phyloP scores from a whole-genome alignment of 129 eudicot genomes.

The Sambucus nigra region DNA sequence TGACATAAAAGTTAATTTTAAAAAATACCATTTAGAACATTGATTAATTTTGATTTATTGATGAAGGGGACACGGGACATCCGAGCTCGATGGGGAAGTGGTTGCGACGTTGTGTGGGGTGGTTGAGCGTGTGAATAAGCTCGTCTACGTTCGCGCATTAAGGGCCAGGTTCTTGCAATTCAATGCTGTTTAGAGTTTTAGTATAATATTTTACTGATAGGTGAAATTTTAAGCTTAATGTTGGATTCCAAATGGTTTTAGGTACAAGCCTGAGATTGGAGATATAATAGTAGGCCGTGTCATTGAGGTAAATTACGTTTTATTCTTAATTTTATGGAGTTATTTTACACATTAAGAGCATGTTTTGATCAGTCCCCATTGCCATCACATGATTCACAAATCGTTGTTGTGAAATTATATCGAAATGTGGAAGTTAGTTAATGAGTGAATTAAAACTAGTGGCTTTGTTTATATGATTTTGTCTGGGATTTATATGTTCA shows the following conservation, averaged over 20 bases:
- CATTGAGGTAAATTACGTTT: constrained; percentile 42
- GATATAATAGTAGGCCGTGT: constrained; percentile 93
- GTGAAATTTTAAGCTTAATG: constrained; percentile 5
- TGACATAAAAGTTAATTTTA: too few relatives aligned
- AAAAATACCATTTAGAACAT: background rate
- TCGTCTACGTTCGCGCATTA: constrained; percentile 69
- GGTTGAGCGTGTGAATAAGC: constrained; percentile 81
- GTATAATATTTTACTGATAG: background rate
- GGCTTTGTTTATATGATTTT: background rate
- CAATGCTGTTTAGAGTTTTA: background rate
- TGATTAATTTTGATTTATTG: background rate
- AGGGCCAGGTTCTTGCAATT: constrained; percentile 55
- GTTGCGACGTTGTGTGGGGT: constrained; percentile 91
- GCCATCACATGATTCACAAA: too few relatives aligned
- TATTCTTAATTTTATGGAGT: background rate
- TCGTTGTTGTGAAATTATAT: background rate
- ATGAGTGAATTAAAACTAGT: background rate
- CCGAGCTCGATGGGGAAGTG: constrained; percentile 64
- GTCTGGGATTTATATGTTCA: constrained; percentile 16
- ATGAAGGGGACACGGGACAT: constrained; percentile 88
- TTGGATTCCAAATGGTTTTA: constrained; percentile 19
- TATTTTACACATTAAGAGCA: background rate
- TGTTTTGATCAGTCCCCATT: background rate
- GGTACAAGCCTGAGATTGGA: constrained; percentile 96
- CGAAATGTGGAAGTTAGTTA: background rate